Base-by-base conservation (phyloP, 495 filamentous ascomycete genomes). In the Daldinia vernicosa region DNA sequence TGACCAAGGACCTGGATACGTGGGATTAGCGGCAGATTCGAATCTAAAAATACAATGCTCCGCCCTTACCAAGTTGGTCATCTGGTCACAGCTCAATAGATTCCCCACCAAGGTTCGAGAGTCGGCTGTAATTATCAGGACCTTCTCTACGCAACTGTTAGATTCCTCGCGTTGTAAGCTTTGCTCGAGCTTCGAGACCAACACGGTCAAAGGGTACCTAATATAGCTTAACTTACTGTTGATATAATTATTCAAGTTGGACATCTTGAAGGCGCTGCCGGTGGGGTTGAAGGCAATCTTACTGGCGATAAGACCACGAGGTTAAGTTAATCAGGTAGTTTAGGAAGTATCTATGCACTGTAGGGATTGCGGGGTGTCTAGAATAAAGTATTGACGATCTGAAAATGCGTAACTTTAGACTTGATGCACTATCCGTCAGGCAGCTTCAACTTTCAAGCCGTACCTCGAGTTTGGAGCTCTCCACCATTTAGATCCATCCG, bases 81-180 rank as follows among this genome's bases (percentile, higher is more conserved):
- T 86, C 78, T 97, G 91, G 80, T 99, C 95, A 75, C 90, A 92
- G n/a, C 91, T 91, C 45, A 95, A 81, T 22, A 99, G 89, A 1
- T 82, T 91, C 30, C 95, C 95, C 60, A 92, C 88, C 40, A 98
- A 84, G 15, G 90, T 96, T 71, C 95, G 92, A 58, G 95, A 95
- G 80, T 98, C 96, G 67, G 91, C 90, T 50, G 95, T 99, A 72
- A 99, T 84, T 74, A 99, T 89, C 55, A 93, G 85, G 57, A 99
- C 93, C 77, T 92, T 95, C 78, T 97, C 95, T 98, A 77, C 47
- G 56, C 17, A 19, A 63, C 69, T 74, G 70, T 77, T 66, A 80
- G 80, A 76, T 59, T 5, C 33, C 24, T 65, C 15, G 28, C 35
- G 57, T 43, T 58, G 56, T 58, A 69, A 65, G 67, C 70, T 63